Base-by-base conservation (phyloP, 306 rosid genomes). In the Trifolium pratense region DNA sequence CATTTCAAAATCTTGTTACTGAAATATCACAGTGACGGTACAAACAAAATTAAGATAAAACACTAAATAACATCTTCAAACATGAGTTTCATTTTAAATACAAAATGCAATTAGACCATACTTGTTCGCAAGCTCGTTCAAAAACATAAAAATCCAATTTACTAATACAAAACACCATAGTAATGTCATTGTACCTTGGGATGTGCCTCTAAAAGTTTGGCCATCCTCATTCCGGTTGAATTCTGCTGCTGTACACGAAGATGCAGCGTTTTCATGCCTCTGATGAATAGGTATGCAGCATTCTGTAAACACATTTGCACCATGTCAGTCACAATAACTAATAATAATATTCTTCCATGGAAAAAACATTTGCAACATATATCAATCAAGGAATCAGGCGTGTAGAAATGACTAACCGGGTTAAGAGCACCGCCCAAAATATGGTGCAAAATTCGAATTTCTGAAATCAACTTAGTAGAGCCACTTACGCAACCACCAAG, bases 191-290 rank as follows among this genome's bases (percentile, higher is more conserved):
- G 32, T 83, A 91, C 98, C 97, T 91, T 91, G 71, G 98, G 97
- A 94, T 94, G 98, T 75, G 88, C 96, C 91, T 94, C 98, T 88
- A 94, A 91, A 85, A 91, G 17, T 73, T 84, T 17, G 86, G 97
- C 92, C 92, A 94, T 94, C 97, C 92, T 79, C 66, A 60, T 16
- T 57, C 75, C 97, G 10, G 97, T 88, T 29, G 94, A 85, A 80
- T 91, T 94, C 81, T 94, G 98, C 81, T 94, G 98, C 91, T 75
- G 87, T 75, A 91, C 83, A 89, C 98, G 98, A 57, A 94, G 94
- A 86, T 91, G 95, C 86, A 94, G 66, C 2, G 98, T 94, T 87
- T 94, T 91, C 97, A 94, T 82, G 91, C 98, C 97, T 78, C 97
- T 90, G 68, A 94, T 87, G 67, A 94, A 81, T 71, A 94, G 87